Percentiles rank a stretch among this genome's conserved stretches.
These are phyloP conservation scores for Fraxinus paxiana DNA, from an alignment of 305 asterid species.

Conservation along the genomic window DNA sequence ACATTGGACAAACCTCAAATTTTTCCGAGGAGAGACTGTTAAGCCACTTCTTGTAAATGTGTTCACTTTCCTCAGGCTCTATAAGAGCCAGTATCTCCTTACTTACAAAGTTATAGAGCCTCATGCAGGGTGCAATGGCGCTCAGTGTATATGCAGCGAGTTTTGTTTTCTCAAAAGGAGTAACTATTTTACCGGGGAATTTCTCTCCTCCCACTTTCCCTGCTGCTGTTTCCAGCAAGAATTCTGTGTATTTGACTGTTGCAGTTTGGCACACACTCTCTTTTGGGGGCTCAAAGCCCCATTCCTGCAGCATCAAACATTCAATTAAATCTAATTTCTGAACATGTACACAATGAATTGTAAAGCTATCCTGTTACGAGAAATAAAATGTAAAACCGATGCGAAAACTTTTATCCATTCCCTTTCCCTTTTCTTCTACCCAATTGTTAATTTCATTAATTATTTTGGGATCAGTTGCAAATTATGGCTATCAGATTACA, in stretches of 20 bases:
- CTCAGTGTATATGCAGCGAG: slow-evolving; percentile 63
- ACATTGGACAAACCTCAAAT: slow-evolving; percentile 46
- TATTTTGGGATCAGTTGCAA: background rate
- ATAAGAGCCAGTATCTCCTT: slow-evolving; percentile 46
- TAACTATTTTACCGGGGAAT: slow-evolving; percentile 46
- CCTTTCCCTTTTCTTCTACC: background rate
- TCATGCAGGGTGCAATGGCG: slow-evolving; percentile 70
- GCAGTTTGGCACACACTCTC: slow-evolving; percentile 39
- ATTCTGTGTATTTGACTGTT: slow-evolving; percentile 48
- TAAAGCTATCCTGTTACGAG: background rate
- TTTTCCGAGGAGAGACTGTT: slow-evolving; percentile 45
- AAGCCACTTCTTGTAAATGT: slow-evolving; percentile 62
- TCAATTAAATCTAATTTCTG: background rate
- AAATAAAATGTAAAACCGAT: background rate
- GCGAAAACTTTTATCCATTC: background rate
- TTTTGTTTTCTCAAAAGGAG: slow-evolving; percentile 69
- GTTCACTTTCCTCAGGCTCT: slow-evolving; percentile 37
- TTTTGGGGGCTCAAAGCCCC: slow-evolving; percentile 67
- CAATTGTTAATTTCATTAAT: background rate
- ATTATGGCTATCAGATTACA: slow-evolving; percentile 9
- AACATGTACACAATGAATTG: background rate
- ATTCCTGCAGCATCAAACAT: slow-evolving; percentile 37
- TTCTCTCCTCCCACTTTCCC: slow-evolving; percentile 63
- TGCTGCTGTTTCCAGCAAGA: slow-evolving; percentile 61
- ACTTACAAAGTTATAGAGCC: slow-evolving; percentile 52